A percentile compares a stretch with the other conserved stretches of the same genome.
These are phyloP conservation scores for Plasmopara viticola DNA, from an alignment of 352 stramenopile genomes.

Conservation along the genomic window DNA sequence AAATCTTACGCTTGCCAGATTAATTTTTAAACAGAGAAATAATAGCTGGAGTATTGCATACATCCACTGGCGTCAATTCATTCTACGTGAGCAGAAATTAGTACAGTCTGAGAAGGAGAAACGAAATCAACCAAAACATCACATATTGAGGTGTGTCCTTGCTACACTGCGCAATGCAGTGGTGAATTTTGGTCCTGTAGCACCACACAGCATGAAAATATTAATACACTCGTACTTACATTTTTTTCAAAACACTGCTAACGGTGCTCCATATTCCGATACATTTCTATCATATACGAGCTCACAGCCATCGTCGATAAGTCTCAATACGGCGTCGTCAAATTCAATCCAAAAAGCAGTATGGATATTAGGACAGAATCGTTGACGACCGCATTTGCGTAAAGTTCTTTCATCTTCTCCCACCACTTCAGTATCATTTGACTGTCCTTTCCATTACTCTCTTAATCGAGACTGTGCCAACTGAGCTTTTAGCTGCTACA, in stretches of 20 bases:
- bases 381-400: slow-evolving; percentile 35
- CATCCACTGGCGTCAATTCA: slow-evolving; percentile 51
- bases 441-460: slow-evolving; percentile 42
- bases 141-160: too few relatives aligned
- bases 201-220: too few relatives aligned
- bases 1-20: slow-evolving; percentile 27
- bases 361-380: slow-evolving; percentile 65
- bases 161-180: slow-evolving; percentile 67
- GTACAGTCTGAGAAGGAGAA: too few relatives aligned
- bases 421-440: slow-evolving; percentile 27
- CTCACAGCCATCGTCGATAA: slow-evolving; percentile 37
- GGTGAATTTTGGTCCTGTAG: slow-evolving; percentile 47
- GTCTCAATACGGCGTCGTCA: slow-evolving; percentile 33
- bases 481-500: too few relatives aligned
- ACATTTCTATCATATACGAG: slow-evolving; percentile 33
- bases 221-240: too few relatives aligned
- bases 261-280: slow-evolving; percentile 48
- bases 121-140: slow-evolving; percentile 28
- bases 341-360: slow-evolving; percentile 53
- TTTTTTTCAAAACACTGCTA: background rate
- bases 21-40: slow-evolving; percentile 39
- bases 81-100: slow-evolving; percentile 30
- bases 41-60: slow-evolving; percentile 39
- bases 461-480: slow-evolving; percentile 38
- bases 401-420: slow-evolving; percentile 48